Conservation (phyloP, 2,329 filamentous ascomycete species). For the Diaporthe longicolla region DNA sequence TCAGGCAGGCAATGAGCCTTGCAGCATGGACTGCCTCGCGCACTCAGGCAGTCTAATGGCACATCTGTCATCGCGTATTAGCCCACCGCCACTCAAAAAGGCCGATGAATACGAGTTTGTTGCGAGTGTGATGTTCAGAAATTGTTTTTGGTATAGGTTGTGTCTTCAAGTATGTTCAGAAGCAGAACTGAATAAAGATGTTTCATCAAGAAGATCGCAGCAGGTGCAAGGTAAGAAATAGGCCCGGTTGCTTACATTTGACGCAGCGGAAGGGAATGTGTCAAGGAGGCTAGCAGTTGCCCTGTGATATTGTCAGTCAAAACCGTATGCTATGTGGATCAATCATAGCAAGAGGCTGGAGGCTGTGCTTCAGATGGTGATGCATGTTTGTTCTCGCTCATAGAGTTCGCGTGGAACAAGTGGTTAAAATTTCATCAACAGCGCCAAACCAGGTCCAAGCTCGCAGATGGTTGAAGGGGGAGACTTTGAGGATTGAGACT, state of each 20-base stretch:
- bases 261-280: background rate
- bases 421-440: slow-evolving; percentile 71
- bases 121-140: slow-evolving; percentile 61
- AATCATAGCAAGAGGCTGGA: slow-evolving; percentile 42
- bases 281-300: slow-evolving; percentile 11
- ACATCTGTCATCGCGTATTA: slow-evolving; percentile 29
- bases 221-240: slow-evolving; percentile 22
- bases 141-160: slow-evolving; percentile 73
- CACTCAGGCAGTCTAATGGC: background rate
- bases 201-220: slow-evolving; percentile 72
- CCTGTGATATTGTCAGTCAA: slow-evolving; percentile 36
- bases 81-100: background rate
- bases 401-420: slow-evolving; percentile 71
- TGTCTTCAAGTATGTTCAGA: slow-evolving; percentile 78
- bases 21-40: background rate
- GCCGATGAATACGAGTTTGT: background rate
- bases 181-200: slow-evolving; percentile 79
- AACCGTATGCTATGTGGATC: slow-evolving; percentile 20
- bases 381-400: slow-evolving; percentile 80
- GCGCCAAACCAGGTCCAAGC: slow-evolving; percentile 46
- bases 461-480: background rate
- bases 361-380: slow-evolving; percentile 77
- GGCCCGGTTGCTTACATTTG: slow-evolving; percentile 37
- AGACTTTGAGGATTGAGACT: slow-evolving; percentile 1
- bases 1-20: background rate